Evolutionary conservation across 2,329 filamentous ascomycete species (phyloP).

Genomic region (Aureobasidium lini): DNA sequence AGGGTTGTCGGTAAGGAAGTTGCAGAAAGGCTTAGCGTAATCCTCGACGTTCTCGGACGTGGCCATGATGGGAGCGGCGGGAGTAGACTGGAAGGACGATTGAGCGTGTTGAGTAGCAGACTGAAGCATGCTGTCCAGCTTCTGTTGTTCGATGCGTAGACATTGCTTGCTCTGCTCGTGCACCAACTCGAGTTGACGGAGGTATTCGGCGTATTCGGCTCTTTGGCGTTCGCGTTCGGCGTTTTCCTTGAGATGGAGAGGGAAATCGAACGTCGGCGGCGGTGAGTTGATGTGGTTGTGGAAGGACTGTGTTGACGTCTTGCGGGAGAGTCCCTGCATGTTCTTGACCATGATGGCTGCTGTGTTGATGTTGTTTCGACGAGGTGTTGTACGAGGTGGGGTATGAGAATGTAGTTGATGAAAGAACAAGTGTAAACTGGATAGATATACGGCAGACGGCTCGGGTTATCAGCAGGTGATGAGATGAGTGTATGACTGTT

Average conservation of each 20-base stretch:
- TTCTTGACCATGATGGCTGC: constrained; percentile 14
- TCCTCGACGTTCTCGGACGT: constrained; percentile 14
- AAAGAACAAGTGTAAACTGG: not conserved
- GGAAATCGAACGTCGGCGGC: not conserved
- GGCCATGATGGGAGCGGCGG: not conserved
- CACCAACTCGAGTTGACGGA: constrained; percentile 25
- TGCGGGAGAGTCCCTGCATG: constrained; percentile 13
- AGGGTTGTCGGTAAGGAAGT: constrained; percentile 83
- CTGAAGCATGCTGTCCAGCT: constrained; percentile 14
- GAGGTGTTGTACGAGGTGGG: not conserved
- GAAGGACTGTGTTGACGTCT: constrained; percentile 13
- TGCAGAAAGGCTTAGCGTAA: constrained; percentile 77
- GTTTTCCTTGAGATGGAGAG: not conserved
- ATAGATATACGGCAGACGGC: not conserved
- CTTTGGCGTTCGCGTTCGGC: constrained; percentile 10
- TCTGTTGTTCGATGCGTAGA: constrained; percentile 10
- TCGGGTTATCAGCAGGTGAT: constrained; percentile 3
- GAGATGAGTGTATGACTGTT: constrained; percentile 1
- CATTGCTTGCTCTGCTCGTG: constrained; percentile 14
- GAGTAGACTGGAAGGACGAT: not conserved
- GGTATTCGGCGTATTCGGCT: not conserved
- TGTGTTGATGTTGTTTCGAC: not conserved
- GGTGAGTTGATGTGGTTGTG: constrained; percentile 5
- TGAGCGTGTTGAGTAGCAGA: constrained; percentile 10
- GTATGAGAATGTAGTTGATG: not conserved